Base-by-base conservation (phyloP, 2,329 filamentous ascomycete genomes). In the Phyllosticta citrichinensis region DNA sequence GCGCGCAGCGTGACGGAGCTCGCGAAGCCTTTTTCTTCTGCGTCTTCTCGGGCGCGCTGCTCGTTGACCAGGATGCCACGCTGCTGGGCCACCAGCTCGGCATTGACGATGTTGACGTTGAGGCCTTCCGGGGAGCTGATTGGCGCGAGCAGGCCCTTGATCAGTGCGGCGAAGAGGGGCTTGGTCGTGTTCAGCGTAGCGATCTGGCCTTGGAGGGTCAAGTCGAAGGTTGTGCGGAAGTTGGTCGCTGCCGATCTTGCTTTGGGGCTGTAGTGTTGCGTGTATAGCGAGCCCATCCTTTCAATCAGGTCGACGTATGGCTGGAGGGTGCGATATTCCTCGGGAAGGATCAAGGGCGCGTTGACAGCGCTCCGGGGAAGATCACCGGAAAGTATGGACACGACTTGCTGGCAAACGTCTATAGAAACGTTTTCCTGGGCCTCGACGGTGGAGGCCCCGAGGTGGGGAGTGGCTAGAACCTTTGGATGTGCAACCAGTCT, bases 101-200 rank as follows among this genome's bases (percentile, higher is more conserved):
- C 89, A 68, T 94, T 93, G 66, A 94, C 89, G 63, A 94, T 91
- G 74, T 92, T 93, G 67, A 92, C 86, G 67, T 88, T 86, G 0
- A 80, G 77, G 60, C 85, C 86, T 67, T 88, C 86, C 0, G 80
- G 77, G 61, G 85, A 84, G 24, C 50, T 50, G 65, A 93, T 87
- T 1, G 84, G 83, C 0, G 82, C 80, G 6, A 89, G 81, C 0
- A 94, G 80, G 0, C 89, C 89, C 70, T 91, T 92, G 65, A 93
- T 83, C 1, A 93, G 76, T 0, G 89, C 89, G 0, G 89, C 88
- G 65, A 89, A 90, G 2, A 94, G 80, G 0, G 89, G 89, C 56
- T 89, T 86, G 1, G 89, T 93, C 65, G 89, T 92, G 63, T 82
- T 82, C 63, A 91, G 81, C 17, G 76, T 79, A 0, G 88, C 85